phyloP scores from a whole-genome alignment of 2,329 filamentous ascomycete species.

The Trichoderma citrinoviride region DNA sequence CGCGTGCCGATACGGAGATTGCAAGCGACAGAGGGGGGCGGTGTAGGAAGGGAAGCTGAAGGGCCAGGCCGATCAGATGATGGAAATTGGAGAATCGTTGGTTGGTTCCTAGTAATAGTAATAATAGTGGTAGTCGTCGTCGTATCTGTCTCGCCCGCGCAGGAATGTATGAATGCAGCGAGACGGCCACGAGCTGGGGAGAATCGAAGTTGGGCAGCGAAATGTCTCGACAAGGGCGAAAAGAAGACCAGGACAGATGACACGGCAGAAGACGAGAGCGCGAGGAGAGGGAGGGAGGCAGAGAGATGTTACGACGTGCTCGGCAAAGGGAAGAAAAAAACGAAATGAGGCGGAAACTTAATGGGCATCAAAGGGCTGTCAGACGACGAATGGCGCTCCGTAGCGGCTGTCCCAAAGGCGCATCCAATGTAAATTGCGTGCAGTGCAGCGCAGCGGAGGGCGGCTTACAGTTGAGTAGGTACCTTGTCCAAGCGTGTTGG shows the following conservation, averaged over 20 bases:
- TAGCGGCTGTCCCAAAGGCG: constrained; percentile 7
- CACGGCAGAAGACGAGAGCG: background rate
- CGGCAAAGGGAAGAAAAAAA: background rate
- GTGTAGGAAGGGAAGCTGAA: constrained; percentile 13
- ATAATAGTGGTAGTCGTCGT: no score
- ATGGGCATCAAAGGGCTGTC: constrained; percentile 20
- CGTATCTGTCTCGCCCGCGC: background rate
- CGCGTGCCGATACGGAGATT: constrained; percentile 22
- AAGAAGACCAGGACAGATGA: background rate
- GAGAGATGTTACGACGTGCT: background rate
- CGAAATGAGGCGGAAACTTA: constrained; percentile 19
- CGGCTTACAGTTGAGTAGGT: no score
- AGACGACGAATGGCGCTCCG: constrained; percentile 12
- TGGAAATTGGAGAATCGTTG: background rate
- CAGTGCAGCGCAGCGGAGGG: background rate
- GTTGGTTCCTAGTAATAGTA: no score
- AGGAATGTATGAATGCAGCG: constrained; percentile 3
- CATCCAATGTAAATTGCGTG: constrained; percentile 16
- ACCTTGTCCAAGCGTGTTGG: background rate
- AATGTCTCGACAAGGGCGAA: background rate
- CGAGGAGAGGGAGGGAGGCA: background rate
- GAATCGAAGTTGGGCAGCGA: background rate
- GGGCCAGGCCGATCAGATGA: constrained; percentile 1
- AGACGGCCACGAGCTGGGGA: background rate
- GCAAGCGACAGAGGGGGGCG: constrained; percentile 17